A percentile compares a stretch with the other conserved stretches of the same genome.
phyloP scores from a whole-genome alignment of 306 rosid species.

The Vigna hirtella region DNA sequence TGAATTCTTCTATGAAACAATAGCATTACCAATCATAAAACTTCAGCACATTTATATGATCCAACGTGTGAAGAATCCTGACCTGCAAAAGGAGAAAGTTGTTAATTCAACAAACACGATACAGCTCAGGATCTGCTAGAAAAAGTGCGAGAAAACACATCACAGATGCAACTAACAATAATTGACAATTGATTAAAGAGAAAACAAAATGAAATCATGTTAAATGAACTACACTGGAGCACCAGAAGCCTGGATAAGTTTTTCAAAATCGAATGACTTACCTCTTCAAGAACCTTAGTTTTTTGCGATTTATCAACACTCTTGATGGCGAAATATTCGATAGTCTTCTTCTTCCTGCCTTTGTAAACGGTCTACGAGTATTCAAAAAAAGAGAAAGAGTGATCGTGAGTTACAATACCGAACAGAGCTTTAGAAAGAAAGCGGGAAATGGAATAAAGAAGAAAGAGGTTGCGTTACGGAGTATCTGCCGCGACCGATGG shows the following conservation, averaged over 20 bases:
- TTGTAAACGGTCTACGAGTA: conserved; percentile 82
- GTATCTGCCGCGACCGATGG: conserved; percentile 94
- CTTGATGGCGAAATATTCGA: conserved; percentile 91
- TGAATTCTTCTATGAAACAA: neutral
- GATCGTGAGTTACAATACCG: neutral
- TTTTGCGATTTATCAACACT: conserved; percentile 93
- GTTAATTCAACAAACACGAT: neutral
- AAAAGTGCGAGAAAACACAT: neutral
- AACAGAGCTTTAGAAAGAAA: conserved; percentile 23
- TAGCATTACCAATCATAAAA: conserved; percentile 77
- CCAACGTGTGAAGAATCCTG: conserved; percentile 87
- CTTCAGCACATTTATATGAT: conserved; percentile 78
- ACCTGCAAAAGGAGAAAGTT: conserved; percentile 60
- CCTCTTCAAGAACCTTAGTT: conserved; percentile 94
- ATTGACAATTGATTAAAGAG: neutral
- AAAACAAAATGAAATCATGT: neutral
- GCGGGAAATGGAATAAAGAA: conserved; percentile 1
- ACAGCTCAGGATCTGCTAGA: conserved; percentile 38
- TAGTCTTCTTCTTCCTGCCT: conserved; percentile 98
- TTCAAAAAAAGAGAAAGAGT: conserved; percentile 14
- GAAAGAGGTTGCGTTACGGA: conserved; percentile 58
- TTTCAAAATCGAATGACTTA: conserved; percentile 45
- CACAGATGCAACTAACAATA: neutral
- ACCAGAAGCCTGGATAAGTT: neutral
- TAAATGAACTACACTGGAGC: conserved; percentile 27